A percentile compares a stretch with the other conserved stretches of the same genome.
Evolutionary conservation across 345 rosid species (phyloP).

Genomic region (Lepidium didymum): DNA sequence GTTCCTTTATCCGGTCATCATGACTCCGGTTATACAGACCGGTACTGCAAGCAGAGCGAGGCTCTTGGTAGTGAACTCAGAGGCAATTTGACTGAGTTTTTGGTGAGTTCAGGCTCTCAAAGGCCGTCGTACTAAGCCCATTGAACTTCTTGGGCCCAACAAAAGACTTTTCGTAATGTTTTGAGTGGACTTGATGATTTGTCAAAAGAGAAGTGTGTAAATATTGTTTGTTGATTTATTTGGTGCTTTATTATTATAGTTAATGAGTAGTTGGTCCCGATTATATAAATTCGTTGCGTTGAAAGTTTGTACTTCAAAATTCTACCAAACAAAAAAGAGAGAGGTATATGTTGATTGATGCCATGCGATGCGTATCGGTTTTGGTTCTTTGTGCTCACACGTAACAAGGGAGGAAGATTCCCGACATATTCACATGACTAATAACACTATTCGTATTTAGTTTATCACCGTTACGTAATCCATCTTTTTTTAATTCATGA

Average conservation of each 20-base stretch:
- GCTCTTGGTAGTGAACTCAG: slow-evolving; percentile 44
- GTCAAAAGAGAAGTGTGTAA: not conserved
- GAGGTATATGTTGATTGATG: slow-evolving; percentile 5
- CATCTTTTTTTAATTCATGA: not conserved
- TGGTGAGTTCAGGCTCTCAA: slow-evolving; percentile 20
- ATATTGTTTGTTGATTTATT: not conserved
- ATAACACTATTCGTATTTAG: not conserved
- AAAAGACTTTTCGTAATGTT: not conserved
- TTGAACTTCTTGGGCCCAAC: not conserved
- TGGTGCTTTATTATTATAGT: not conserved
- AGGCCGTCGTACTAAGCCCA: not conserved
- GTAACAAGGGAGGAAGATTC: slow-evolving; percentile 14
- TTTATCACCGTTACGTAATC: not conserved
- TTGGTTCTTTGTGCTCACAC: slow-evolving; percentile 15
- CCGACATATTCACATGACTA: slow-evolving; percentile 1
- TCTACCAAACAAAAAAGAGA: not conserved
- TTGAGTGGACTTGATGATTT: not conserved
- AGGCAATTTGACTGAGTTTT: slow-evolving; percentile 49
- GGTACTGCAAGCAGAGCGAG: slow-evolving; percentile 56
- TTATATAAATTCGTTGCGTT: slow-evolving; percentile 1
- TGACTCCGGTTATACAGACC: slow-evolving; percentile 64
- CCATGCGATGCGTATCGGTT: slow-evolving; percentile 6
- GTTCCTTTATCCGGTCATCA: slow-evolving; percentile 65
- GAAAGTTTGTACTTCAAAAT: not conserved
- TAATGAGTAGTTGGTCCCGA: slow-evolving; percentile 7